A percentile compares a stretch with the other conserved stretches of the same genome.
Conservation (phyloP, 768 basidiomycete species). For the Phlegmacium glaucopus region DNA sequence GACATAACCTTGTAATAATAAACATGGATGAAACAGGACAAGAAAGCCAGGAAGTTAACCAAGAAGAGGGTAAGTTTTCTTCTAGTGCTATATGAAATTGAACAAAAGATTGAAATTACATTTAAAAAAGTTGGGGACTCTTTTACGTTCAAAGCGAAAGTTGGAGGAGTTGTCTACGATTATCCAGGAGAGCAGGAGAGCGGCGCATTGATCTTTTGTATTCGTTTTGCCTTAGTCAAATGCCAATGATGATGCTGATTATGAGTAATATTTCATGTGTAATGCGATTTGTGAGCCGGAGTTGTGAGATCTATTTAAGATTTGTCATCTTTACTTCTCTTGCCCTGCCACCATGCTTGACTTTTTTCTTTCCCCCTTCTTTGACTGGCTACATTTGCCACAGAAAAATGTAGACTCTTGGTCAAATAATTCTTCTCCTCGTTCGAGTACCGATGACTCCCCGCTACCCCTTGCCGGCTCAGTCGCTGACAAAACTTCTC, state of each 20-base stretch:
- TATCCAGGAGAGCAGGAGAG: constrained; percentile 91
- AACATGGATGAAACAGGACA: constrained; percentile 58
- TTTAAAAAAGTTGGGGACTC: constrained; percentile 79
- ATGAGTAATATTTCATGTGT: too few species aligned
- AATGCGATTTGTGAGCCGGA: too few species aligned
- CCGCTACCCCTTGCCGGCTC: constrained; percentile 31
- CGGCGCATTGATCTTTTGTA: constrained; percentile 37
- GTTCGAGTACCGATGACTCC: constrained; percentile 38
- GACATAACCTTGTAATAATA: not conserved
- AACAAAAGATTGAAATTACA: constrained; percentile 2
- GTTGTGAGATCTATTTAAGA: too few species aligned
- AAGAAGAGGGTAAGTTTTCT: constrained; percentile 88
- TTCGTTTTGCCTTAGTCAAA: constrained; percentile 11
- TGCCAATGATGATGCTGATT: too few species aligned
- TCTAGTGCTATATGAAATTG: not conserved
- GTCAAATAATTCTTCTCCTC: constrained; percentile 45
- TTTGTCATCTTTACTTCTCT: too few species aligned
- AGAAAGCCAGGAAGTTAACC: constrained; percentile 98
- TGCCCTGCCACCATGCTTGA: constrained; percentile 42
- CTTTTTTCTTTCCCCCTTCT: constrained; percentile 45
- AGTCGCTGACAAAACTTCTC: constrained; percentile 39
- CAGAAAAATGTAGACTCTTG: constrained; percentile 38
- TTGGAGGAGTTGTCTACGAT: constrained; percentile 90
- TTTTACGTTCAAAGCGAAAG: constrained; percentile 98
- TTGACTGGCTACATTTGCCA: constrained; percentile 49